Evolutionary conservation across 1,139 yeast genomes (phyloP).

Genomic region (Lodderomyces elongisporus): DNA sequence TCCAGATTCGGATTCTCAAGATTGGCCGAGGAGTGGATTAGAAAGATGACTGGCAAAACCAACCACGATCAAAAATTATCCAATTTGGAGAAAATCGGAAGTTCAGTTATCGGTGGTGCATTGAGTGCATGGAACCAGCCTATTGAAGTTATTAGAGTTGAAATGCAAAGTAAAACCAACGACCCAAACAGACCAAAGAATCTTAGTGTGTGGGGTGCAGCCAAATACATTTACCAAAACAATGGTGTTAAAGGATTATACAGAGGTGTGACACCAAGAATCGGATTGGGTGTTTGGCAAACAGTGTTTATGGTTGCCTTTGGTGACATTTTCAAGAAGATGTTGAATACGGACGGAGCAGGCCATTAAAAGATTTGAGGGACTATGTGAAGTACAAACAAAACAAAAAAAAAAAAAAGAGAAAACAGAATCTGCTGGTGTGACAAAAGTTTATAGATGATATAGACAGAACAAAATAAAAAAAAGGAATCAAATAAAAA

Average conservation of each 20-base stretch:
- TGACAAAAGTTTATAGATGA: no score
- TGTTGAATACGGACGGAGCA: constrained; percentile 41
- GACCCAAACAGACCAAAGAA: constrained; percentile 97
- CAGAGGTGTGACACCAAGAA: constrained; percentile 95
- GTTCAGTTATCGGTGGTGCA: constrained; percentile 95
- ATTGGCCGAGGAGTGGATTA: constrained; percentile 82
- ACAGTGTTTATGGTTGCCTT: constrained; percentile 99
- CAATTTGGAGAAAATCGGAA: constrained; percentile 75
- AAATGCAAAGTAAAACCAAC: constrained; percentile 89
- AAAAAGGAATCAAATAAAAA: not conserved
- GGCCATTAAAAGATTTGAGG: no score
- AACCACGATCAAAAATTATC: constrained; percentile 56
- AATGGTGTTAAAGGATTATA: constrained; percentile 89
- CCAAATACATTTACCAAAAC: constrained; percentile 73
- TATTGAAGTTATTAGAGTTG: constrained; percentile 93
- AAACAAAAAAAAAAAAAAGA: not conserved
- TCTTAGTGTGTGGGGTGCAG: constrained; percentile 72
- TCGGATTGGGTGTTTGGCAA: constrained; percentile 97
- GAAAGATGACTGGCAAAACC: constrained; percentile 53
- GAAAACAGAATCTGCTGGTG: no score
- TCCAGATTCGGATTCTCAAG: constrained; percentile 91
- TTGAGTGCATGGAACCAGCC: constrained; percentile 99
- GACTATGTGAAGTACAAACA: constrained; percentile 7
- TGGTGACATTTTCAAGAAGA: constrained; percentile 69
- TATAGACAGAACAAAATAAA: not conserved